Evolutionary conservation across 1,284 basidiomycete species (phyloP).

Genomic region (Gymnopus androsaceus): DNA sequence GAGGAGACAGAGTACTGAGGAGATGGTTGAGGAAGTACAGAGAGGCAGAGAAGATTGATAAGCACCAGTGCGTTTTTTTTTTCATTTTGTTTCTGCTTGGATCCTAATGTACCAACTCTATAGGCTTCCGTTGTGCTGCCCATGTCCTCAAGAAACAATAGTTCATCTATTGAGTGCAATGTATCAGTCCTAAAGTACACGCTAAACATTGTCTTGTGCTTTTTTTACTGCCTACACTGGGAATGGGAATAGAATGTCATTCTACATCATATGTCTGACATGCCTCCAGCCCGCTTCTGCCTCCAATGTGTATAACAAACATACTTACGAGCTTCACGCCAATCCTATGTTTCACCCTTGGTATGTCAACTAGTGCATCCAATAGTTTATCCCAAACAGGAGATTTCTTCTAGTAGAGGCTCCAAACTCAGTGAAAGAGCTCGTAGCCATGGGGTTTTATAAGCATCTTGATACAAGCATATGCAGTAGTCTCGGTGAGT

Average conservation of each 20-base stretch:
- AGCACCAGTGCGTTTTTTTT: constrained; percentile 82
- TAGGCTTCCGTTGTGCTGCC: constrained; percentile 89
- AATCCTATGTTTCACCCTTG: too few relatives aligned
- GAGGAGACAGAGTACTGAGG: constrained; percentile 94
- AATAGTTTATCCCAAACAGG: too few relatives aligned
- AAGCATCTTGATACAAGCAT: too few relatives aligned
- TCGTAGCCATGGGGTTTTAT: too few relatives aligned
- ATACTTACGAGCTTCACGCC: too few relatives aligned
- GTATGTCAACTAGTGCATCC: too few relatives aligned
- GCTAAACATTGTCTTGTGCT: not conserved
- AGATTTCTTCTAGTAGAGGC: too few relatives aligned
- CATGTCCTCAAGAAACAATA: constrained; percentile 94
- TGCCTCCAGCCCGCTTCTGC: too few relatives aligned
- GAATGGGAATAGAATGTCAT: constrained; percentile 4
- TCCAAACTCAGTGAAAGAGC: too few relatives aligned
- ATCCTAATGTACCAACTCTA: constrained; percentile 8
- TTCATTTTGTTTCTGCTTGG: constrained; percentile 5
- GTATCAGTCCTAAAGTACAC: constrained; percentile 39
- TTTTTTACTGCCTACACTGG: not conserved
- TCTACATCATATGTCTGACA: too few relatives aligned
- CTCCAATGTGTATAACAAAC: too few relatives aligned
- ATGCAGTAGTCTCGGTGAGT: too few relatives aligned
- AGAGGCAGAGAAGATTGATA: constrained; percentile 99
- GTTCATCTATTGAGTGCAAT: constrained; percentile 90
- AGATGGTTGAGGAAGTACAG: constrained; percentile 97